Base-by-base conservation (phyloP, 164 flowering plant genomes). In the Piper longum region DNA sequence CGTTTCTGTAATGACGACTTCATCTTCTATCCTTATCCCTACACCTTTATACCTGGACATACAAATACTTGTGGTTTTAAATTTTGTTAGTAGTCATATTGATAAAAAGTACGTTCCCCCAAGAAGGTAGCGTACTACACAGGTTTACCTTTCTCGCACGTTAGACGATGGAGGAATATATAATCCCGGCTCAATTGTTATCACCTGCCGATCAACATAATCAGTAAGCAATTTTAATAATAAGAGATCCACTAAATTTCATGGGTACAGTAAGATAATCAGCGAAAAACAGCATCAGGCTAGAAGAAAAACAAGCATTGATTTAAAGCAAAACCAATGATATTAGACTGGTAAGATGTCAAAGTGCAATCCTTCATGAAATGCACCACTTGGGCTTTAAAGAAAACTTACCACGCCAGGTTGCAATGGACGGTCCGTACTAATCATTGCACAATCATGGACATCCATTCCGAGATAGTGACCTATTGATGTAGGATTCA, bases 401-500 rank as follows among this genome's bases (percentile, higher is more conserved):
- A 19, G 44, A 54, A 59, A 67, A 73, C 98, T 88, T 82, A 93
- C 97, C 70, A 90, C 90, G 66, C 98, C 98, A 44, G 96, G 97
- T 85, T 86, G 71, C 81, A 92, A 62, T 56, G 88, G 82, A 43
- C 90, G 80, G 71, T 83, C 82, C 63, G 69, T 79, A 72, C 80
- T 69, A 71, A 90, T 59, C 54, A 59, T 62, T 6, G 90, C 76
- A 69, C 88, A 81, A 76, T 92, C 98, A 71, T 93, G 98, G 67
- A 93, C 91, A 76, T 93, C 98, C 96, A 88, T 89, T 67, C 98
- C 98, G n/a, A 93, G 79, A 78, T 87, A 89, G 68, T 89, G 97
- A 76, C 96, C 98, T 84, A 89, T 93, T 60, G 81, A 74, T 61
- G 98, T 93, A 62, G 98, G 98, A 74, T 93, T 93, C 76, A 93